Percentiles rank a stretch among this genome's conserved stretches.
Evolutionary conservation across 2,329 filamentous ascomycete genomes (phyloP).

Genomic region (Neofusicoccum cordaticola): DNA sequence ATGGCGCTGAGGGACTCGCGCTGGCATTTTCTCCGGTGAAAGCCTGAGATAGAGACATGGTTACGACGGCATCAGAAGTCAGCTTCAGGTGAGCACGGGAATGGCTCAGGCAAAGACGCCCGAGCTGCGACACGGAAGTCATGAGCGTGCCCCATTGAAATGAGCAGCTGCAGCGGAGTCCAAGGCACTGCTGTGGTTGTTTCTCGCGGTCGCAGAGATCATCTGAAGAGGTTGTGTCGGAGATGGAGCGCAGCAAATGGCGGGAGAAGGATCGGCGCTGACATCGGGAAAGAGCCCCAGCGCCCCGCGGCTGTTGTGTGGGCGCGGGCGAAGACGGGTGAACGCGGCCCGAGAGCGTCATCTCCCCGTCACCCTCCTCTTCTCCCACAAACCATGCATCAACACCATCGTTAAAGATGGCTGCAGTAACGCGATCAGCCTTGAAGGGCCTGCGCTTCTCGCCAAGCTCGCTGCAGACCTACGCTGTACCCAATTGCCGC

Average conservation of each 20-base stretch:
- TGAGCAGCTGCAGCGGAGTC: not conserved
- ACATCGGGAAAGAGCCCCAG: not conserved
- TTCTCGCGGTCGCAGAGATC: not conserved
- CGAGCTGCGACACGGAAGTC: slow-evolving; percentile 31
- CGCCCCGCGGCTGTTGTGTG: not conserved
- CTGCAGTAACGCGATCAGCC: slow-evolving; percentile 1
- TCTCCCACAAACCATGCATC: not conserved
- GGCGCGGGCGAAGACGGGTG: slow-evolving; percentile 1
- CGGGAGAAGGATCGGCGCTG: not conserved
- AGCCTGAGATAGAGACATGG: not conserved
- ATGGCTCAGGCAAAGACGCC: slow-evolving; percentile 32
- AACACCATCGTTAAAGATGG: slow-evolving; percentile 5
- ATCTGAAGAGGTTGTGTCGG: not conserved
- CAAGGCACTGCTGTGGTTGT: not conserved
- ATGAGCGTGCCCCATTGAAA: slow-evolving; percentile 20
- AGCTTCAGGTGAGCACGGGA: slow-evolving; percentile 29
- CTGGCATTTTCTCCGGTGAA: not conserved
- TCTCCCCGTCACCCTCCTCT: not conserved
- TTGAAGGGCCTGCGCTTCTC: not conserved
- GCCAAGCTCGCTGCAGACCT: not conserved
- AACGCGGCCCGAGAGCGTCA: slow-evolving; percentile 4
- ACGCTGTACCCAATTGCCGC: not conserved
- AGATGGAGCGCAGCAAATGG: not conserved
- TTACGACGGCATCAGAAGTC: not conserved
- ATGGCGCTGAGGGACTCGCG: slow-evolving; percentile 21